Conservation (phyloP, 2,329 filamentous ascomycete species). For the Fusarium albosuccineum region DNA sequence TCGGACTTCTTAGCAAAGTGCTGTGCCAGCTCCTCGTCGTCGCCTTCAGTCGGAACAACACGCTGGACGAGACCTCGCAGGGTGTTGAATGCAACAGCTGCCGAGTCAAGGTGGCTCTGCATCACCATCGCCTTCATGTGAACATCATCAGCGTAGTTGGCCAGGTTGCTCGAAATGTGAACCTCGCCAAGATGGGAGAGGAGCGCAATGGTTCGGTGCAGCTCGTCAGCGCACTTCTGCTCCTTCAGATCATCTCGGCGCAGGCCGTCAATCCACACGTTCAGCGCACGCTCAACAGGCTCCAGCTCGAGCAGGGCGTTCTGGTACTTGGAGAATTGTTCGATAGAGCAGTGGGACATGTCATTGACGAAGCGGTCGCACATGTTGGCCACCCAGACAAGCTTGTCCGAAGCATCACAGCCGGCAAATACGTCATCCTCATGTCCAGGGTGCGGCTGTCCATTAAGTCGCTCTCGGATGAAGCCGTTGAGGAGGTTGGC, state of each 20-base stretch:
- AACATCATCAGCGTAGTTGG: conserved; percentile 82
- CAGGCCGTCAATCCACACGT: conserved; percentile 87
- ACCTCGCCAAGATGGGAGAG: conserved; percentile 89
- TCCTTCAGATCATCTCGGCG: conserved; percentile 89
- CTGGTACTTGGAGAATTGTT: conserved; percentile 83
- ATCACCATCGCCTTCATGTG: conserved; percentile 82
- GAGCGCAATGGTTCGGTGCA: conserved; percentile 86
- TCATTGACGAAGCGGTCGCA: conserved; percentile 86
- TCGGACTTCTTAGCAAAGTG: conserved; percentile 80
- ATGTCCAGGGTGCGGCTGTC: conserved; percentile 74
- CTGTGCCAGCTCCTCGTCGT: conserved; percentile 74
- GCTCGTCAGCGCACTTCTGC: conserved; percentile 82
- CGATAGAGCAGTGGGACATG: conserved; percentile 81
- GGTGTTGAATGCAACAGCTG: conserved; percentile 75
- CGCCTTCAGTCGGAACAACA: conserved; percentile 63
- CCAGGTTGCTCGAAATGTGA: conserved; percentile 77
- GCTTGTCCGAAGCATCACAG: conserved; percentile 85
- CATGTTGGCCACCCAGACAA: conserved; percentile 85
- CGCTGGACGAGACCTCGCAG: conserved; percentile 76
- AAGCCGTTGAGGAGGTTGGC: conserved; percentile 82
- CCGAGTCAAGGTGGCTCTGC: conserved; percentile 85
- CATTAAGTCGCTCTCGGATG: conserved; percentile 81
- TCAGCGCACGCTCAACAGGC: conserved; percentile 89
- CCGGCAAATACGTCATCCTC: conserved; percentile 85
- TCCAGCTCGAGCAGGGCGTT: conserved; percentile 88